These are phyloP conservation scores for Apostasia ramifera DNA, from an alignment of 106 monocot genomes.

Conservation along the genomic window DNA sequence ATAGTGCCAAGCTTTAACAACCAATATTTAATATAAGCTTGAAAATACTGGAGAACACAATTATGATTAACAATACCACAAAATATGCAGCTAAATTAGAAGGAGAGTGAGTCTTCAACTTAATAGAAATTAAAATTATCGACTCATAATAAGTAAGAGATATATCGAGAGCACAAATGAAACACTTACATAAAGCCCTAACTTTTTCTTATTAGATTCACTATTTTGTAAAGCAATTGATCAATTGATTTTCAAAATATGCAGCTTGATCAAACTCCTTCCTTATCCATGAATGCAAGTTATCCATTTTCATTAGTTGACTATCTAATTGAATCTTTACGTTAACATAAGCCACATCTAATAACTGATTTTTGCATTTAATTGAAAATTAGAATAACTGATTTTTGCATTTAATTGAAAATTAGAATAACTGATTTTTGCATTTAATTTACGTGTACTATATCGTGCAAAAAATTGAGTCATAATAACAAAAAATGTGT, in stretches of 20 bases:
- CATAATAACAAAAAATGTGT: conserved; percentile 54
- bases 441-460: conserved; percentile 32
- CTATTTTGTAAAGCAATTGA: too few relatives aligned
- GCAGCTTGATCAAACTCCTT: conserved; percentile 60
- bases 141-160: too few relatives aligned
- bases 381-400: conserved; percentile 18
- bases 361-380: conserved; percentile 26
- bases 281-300: conserved; percentile 28
- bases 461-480: conserved; percentile 52
- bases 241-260: conserved; percentile 46
- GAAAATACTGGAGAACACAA: too few relatives aligned
- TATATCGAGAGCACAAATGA: too few relatives aligned
- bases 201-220: background rate
- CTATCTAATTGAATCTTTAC: conserved; percentile 45
- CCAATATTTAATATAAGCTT: too few relatives aligned
- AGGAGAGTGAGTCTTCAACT: too few relatives aligned
- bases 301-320: conserved; percentile 30
- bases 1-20: too few relatives aligned
- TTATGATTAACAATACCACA: too few relatives aligned
- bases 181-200: too few relatives aligned
- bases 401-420: too few relatives aligned
- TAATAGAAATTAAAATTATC: too few relatives aligned
- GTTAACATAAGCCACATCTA: conserved; percentile 91
- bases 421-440: background rate
- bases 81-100: too few relatives aligned